Percentiles rank a stretch among this genome's conserved stretches.
Evolutionary conservation across 352 stramenopile genomes (phyloP).

Genomic region (Globisporangium lucens): DNA sequence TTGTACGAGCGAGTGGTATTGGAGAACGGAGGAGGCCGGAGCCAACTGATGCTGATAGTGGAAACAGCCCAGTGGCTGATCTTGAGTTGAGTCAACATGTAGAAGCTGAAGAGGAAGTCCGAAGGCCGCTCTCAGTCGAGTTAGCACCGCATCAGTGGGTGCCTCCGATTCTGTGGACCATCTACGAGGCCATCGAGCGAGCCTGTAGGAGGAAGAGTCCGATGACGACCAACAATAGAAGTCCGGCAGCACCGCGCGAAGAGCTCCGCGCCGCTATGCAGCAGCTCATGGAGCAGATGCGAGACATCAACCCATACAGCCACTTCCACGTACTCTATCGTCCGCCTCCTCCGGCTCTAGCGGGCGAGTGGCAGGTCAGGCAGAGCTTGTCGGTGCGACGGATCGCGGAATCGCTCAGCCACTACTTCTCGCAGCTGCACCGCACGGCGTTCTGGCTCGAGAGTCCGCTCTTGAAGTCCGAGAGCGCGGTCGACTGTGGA

Average conservation of each 20-base stretch:
- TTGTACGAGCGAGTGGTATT: neutral
- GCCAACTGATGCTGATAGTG: neutral
- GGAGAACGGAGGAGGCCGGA: neutral
- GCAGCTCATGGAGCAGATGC: constrained; percentile 26
- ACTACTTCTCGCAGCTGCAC: constrained; percentile 25
- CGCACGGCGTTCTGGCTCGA: constrained; percentile 23
- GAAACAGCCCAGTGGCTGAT: neutral
- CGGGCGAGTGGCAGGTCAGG: constrained; percentile 18
- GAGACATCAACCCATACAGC: constrained; percentile 34
- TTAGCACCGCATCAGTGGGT: constrained; percentile 36
- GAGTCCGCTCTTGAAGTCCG: constrained; percentile 12
- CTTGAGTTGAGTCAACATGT: neutral
- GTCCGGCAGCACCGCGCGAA: constrained; percentile 10
- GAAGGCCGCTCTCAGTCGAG: constrained; percentile 6
- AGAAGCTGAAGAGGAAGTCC: neutral
- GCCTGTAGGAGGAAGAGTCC: neutral
- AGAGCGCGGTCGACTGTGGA: constrained; percentile 26
- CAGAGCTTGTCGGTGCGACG: constrained; percentile 21
- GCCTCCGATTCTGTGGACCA: constrained; percentile 27
- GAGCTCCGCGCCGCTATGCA: constrained; percentile 28
- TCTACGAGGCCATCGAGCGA: constrained; percentile 32
- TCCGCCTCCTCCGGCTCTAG: constrained; percentile 25
- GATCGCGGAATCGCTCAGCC: constrained; percentile 24
- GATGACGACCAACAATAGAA: neutral
- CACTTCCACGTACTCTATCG: constrained; percentile 41